These are phyloP conservation scores for Chloranthus sessilifolius DNA, from an alignment of 164 flowering plant species.

Conservation along the genomic window DNA sequence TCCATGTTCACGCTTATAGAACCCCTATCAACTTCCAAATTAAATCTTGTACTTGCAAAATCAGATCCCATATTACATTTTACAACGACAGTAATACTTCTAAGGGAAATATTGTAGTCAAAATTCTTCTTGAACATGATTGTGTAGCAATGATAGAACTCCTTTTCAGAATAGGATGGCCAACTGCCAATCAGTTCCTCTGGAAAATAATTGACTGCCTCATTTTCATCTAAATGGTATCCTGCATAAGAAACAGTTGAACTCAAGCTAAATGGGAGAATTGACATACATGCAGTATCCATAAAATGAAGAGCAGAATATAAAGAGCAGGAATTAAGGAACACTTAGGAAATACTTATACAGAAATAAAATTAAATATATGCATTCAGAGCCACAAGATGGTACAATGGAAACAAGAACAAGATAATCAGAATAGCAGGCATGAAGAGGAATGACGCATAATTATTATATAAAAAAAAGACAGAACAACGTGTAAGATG, in stretches of 20 bases:
- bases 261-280: no score
- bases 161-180: constrained; percentile 7
- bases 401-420: no score
- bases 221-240: constrained; percentile 27
- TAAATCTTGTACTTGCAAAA: constrained; percentile 24
- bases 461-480: no score
- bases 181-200: constrained; percentile 39
- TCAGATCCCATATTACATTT: constrained; percentile 42
- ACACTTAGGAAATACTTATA: no score
- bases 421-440: no score
- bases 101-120: constrained; percentile 28
- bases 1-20: constrained; percentile 30
- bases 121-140: constrained; percentile 38
- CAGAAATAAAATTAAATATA: no score
- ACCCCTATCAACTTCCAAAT: constrained; percentile 41
- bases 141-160: constrained; percentile 46
- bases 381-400: no score
- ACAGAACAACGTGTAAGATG: no score
- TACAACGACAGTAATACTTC: constrained; percentile 41
- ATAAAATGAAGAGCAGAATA: no score
- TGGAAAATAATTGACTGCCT: constrained; percentile 49
- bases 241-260: constrained; percentile 26
- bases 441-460: no score
- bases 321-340: no score
- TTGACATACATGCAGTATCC: no score